Percentiles rank a stretch among this genome's conserved stretches.
Evolutionary conservation across 2,329 filamentous ascomycete genomes (phyloP).

Genomic region (Botryotinia calthae): DNA sequence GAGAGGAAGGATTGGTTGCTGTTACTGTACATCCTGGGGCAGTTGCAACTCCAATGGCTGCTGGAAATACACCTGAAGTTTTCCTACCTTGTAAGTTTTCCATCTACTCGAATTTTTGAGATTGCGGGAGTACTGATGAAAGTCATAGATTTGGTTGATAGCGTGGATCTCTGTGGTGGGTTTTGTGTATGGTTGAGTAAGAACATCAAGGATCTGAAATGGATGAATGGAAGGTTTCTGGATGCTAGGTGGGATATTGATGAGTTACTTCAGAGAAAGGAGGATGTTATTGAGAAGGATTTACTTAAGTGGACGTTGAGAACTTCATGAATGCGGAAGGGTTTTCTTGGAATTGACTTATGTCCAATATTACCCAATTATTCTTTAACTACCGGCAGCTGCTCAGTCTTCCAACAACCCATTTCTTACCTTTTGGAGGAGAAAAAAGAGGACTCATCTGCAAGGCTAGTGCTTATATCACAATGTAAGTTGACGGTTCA

Average conservation of each 20-base stretch:
- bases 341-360: not conserved
- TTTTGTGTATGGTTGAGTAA: slow-evolving; percentile 20
- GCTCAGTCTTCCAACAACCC: not conserved
- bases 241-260: slow-evolving; percentile 19
- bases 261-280: slow-evolving; percentile 11
- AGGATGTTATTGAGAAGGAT: slow-evolving; percentile 15
- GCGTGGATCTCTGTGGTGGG: slow-evolving; percentile 17
- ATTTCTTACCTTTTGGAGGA: not conserved
- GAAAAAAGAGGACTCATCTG: not conserved
- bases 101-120: not conserved
- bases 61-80: slow-evolving; percentile 12
- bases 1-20: slow-evolving; percentile 6
- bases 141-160: slow-evolving; percentile 16
- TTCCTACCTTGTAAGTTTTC: slow-evolving; percentile 19
- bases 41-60: slow-evolving; percentile 8
- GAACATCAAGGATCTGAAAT: slow-evolving; percentile 15
- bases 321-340: not conserved
- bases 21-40: slow-evolving; percentile 18
- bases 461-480: not conserved
- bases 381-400: not conserved
- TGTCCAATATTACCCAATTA: not conserved
- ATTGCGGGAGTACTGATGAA: not conserved
- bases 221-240: slow-evolving; percentile 20
- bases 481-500: too few relatives aligned
- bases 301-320: slow-evolving; percentile 18